Evolutionary conservation across 2,329 filamentous ascomycete species (phyloP).

Genomic region (Escovopsis weberi): DNA sequence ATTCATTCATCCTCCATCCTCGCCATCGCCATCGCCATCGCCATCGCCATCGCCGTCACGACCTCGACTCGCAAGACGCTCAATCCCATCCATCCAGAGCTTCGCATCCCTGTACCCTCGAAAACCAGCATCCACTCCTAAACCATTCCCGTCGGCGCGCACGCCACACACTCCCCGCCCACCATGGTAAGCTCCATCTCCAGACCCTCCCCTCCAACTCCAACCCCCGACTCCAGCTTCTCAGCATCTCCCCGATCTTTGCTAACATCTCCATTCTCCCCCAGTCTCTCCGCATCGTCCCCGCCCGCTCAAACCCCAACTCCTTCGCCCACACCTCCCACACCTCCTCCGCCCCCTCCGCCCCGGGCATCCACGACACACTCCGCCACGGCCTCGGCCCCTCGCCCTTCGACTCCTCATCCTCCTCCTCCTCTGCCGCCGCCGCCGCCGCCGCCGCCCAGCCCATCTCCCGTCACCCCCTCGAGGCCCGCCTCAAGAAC

Average conservation of each 20-base stretch:
- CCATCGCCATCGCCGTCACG: background rate
- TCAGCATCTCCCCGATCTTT: background rate
- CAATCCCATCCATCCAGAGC: background rate
- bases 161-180: conserved; percentile 11
- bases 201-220: conserved; percentile 1
- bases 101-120: too few species aligned
- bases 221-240: conserved; percentile 3
- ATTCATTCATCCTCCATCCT: conserved; percentile 1
- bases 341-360: conserved; percentile 67
- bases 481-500: conserved; percentile 74
- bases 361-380: conserved; percentile 84
- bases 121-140: too few species aligned
- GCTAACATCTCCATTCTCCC: conserved; percentile 9
- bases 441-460: conserved; percentile 48
- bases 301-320: conserved; percentile 49
- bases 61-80: background rate
- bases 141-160: too few species aligned
- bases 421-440: conserved; percentile 36
- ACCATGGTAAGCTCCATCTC: conserved; percentile 33
- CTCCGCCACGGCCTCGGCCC: conserved; percentile 71
- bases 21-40: too few species aligned
- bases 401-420: conserved; percentile 33
- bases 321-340: conserved; percentile 46
- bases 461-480: conserved; percentile 60
- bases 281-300: conserved; percentile 79